phyloP scores from a whole-genome alignment of 192 early-diverging fungal species.

The Linnemannia zychae region DNA sequence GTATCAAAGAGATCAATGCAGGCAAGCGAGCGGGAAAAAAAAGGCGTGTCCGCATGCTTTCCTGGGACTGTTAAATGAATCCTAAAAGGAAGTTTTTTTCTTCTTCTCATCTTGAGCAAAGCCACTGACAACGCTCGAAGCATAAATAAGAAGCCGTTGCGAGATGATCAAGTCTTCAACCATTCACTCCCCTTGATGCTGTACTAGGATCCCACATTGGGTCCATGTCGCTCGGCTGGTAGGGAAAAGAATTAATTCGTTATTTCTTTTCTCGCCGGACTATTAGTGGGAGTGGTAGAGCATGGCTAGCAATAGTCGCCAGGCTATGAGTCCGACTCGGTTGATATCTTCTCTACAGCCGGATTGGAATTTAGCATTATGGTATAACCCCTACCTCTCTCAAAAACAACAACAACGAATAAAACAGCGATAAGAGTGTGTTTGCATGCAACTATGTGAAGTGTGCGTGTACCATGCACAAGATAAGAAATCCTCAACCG shows the following conservation, averaged over 20 bases:
- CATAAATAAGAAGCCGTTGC: not conserved
- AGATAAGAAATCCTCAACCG: not conserved
- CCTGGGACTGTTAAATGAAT: not conserved
- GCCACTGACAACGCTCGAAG: not conserved
- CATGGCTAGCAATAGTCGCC: constrained; percentile 22
- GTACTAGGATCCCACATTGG: constrained; percentile 52
- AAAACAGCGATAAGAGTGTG: not conserved
- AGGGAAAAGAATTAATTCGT: constrained; percentile 12
- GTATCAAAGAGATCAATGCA: no score
- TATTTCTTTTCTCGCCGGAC: constrained; percentile 44
- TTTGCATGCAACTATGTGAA: not conserved
- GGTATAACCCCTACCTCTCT: constrained; percentile 12
- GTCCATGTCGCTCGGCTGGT: constrained; percentile 59
- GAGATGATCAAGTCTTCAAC: constrained; percentile 10
- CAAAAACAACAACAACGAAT: constrained; percentile 2
- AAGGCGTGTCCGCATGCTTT: not conserved
- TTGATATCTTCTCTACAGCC: constrained; percentile 44
- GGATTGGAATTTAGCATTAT: constrained; percentile 56
- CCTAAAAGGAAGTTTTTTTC: not conserved
- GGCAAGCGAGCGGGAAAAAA: no score
- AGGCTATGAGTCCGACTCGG: constrained; percentile 59
- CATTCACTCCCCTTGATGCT: constrained; percentile 55
- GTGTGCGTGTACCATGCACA: not conserved
- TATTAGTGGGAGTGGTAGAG: constrained; percentile 48
- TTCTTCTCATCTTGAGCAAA: not conserved